Evolutionary conservation across 2,329 filamentous ascomycete species (phyloP), one percentile per base, ranked within the genome.

Genomic region (Alternaria gaisen): DNA sequence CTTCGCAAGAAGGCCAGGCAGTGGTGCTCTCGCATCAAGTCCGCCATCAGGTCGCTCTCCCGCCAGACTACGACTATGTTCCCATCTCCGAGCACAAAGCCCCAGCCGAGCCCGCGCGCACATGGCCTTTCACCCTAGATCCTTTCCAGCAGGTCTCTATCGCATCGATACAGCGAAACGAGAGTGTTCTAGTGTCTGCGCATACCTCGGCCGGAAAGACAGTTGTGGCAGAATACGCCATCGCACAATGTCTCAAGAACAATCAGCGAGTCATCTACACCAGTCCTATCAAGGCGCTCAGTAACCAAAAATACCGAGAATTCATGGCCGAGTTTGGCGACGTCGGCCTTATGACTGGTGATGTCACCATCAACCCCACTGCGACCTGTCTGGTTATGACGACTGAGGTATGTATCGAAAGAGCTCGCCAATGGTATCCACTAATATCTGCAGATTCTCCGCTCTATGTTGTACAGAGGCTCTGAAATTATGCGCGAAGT

Each of bases 401-500:
- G 0, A 99, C 95, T 0, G 95, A 99, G 78, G 81, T 82, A 73
- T 60, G 73, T 46, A 41, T 11, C 4, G 10, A 11, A 30, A 30
- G 28, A 30, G 28, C 11, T 11, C 0, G 28, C 28, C 11, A 30
- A 30, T 30, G 8, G 20, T 8, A 22, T 20, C 20, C 40, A 48
- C 68, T 76, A 62, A 79, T 56, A 11, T n/a, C 18, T n/a, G 46
- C 40, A 84, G 83, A 99, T 99, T 93, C 81, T 99, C 76, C 91
- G 95, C 50, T 98, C 94, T 18, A 99, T 99, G 95, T 79, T 99
- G 81, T 99, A 99, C 80, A 88, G 95, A 69, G 95, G 95, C 61
- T 98, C 95, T 0, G 95, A 99, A 82, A 98, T 99, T 67, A 99
- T 99, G 94, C 93, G 95, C 69, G 95, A 99, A 82, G 96, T 99